Percentiles rank a stretch among this genome's conserved stretches.
Evolutionary conservation across 208 protist species (phyloP).

Genomic region (Leishmania mexicana): DNA sequence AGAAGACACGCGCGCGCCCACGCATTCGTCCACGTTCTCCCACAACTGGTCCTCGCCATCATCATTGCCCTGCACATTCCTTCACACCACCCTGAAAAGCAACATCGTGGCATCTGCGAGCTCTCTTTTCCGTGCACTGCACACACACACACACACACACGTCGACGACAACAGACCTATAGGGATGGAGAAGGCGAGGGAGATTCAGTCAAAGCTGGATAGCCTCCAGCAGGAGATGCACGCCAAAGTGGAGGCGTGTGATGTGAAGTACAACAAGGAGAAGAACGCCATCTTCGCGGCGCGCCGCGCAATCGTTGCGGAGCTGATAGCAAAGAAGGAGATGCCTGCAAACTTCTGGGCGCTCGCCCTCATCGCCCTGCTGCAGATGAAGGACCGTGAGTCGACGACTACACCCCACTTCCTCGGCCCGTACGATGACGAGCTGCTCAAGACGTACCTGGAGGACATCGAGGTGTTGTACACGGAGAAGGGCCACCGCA

Average conservation of each 20-base stretch:
- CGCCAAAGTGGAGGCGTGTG: conserved; percentile 35
- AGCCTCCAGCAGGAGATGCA: conserved; percentile 67
- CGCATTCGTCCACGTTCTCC: not conserved
- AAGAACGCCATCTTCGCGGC: conserved; percentile 51
- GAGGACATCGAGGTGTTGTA: conserved; percentile 50
- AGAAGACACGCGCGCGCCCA: not conserved
- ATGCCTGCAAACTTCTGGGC: conserved; percentile 74
- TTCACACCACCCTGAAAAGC: not conserved
- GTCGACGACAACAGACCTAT: not conserved
- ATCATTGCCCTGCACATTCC: not conserved
- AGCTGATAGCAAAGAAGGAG: conserved; percentile 46
- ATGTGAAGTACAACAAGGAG: conserved; percentile 39
- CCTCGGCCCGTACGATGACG: conserved; percentile 71
- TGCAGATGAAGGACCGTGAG: conserved; percentile 36
- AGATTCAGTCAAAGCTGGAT: conserved; percentile 61
- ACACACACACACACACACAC: not conserved
- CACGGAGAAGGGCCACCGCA: conserved; percentile 40
- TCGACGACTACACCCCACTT: conserved; percentile 46
- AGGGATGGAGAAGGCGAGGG: conserved; percentile 36
- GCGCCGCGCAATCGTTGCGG: conserved; percentile 38
- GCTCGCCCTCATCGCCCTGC: conserved; percentile 44
- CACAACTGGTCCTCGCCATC: not conserved
- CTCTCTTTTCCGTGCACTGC: not conserved
- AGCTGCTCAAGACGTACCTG: conserved; percentile 59
- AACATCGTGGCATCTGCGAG: not conserved